A percentile compares a stretch with the other conserved stretches of the same genome.
Evolutionary conservation across 2,329 filamentous ascomycete species (phyloP).

Genomic region (Tolypocladium sp.): DNA sequence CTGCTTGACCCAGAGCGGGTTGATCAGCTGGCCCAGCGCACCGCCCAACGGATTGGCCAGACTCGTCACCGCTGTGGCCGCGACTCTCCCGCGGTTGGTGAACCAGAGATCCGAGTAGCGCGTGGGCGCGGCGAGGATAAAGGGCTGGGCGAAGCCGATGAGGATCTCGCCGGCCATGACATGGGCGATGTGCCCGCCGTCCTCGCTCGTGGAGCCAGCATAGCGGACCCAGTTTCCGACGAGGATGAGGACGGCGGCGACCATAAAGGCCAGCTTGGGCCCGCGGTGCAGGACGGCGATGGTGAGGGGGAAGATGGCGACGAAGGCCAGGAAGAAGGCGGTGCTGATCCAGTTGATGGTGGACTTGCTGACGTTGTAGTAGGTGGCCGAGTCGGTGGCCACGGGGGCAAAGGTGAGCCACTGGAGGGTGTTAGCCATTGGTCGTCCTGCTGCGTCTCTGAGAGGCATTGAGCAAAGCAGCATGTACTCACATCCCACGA

Average conservation of each 20-base stretch:
- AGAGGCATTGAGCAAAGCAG: background rate
- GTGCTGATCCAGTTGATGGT: constrained; percentile 91
- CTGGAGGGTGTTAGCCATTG: constrained; percentile 20
- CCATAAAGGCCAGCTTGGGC: constrained; percentile 68
- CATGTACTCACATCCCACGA: constrained; percentile 68
- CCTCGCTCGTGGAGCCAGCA: constrained; percentile 49
- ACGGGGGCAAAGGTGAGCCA: constrained; percentile 91
- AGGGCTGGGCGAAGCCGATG: constrained; percentile 82
- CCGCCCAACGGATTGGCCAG: constrained; percentile 87
- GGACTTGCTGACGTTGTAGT: constrained; percentile 66
- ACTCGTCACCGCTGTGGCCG: constrained; percentile 76
- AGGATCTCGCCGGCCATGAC: constrained; percentile 90
- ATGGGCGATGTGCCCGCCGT: constrained; percentile 58
- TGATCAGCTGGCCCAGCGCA: constrained; percentile 78
- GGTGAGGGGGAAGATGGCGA: constrained; percentile 58
- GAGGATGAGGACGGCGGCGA: constrained; percentile 63
- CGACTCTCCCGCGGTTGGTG: constrained; percentile 70
- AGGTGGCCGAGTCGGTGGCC: constrained; percentile 61
- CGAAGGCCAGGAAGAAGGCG: constrained; percentile 78
- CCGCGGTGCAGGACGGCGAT: constrained; percentile 75
- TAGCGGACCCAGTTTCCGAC: constrained; percentile 89
- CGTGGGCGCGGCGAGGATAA: constrained; percentile 81
- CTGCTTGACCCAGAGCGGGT: constrained; percentile 63
- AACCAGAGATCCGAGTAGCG: constrained; percentile 95
- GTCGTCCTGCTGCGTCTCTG: background rate